Base-by-base conservation (phyloP, 2,329 filamentous ascomycete genomes). In the Aspergillus awamori region DNA sequence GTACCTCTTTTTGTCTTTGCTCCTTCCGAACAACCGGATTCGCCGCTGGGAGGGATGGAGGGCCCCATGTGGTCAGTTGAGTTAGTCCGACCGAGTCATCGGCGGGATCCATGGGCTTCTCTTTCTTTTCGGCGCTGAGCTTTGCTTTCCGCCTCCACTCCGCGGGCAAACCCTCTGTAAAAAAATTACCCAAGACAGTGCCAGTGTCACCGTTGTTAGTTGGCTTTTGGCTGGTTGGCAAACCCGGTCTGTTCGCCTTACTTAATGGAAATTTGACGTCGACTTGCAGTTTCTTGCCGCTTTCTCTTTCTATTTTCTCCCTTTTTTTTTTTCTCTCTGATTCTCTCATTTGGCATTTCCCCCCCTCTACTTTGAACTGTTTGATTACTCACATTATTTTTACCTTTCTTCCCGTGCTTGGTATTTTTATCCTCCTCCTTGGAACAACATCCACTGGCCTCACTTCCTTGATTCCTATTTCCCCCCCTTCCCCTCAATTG, bases 201-300 rank as follows among this genome's bases (percentile, higher is more conserved):
- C 59, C 59, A 47, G 54, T 57, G 24, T 38, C 28, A 30, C 28
- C 28, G 28, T 30, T 30, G 28, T 30, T 30, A 11, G 28, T 11
- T 30, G 28, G 28, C 28, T 30, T 8, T 10, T 30, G 30, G 41
- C 33, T 24, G 28, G 26, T 24, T 15, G 22, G 20, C 47, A 28
- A 49, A 17, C 15, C 47, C 24, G 26, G 47, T 6, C 10, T 28
- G 8, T 58, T 53, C 30, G 33, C 49, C 57, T 45, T 52, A 55
- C 58, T 60, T 60, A 59, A 59, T 53, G 24, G 28, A 59, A 59
- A 59, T 36, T 47, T 56, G 53, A 56, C 53, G 53, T 56, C 53
- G 53, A 41, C 43, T 2, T 54, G 22, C 43, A 33, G 22, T 49
- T 24, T 53, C 41, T 22, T 53, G 13, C 33, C 43, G 7, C 20